These are phyloP conservation scores for Liriodendron chinense DNA, from an alignment of 164 flowering plant species.

Conservation along the genomic window DNA sequence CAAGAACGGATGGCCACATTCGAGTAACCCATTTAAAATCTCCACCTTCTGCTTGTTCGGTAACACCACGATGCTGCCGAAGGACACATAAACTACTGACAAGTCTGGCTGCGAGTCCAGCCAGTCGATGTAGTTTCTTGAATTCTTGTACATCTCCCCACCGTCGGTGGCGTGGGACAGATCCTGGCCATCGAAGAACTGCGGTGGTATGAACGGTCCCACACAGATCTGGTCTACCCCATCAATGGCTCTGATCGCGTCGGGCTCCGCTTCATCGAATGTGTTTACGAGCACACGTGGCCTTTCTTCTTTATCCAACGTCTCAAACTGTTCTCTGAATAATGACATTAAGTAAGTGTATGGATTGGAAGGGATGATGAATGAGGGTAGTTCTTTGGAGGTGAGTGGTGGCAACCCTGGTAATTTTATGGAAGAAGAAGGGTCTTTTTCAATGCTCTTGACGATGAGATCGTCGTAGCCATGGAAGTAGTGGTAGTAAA, in stretches of 20 bases:
- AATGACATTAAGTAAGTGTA: too few relatives aligned
- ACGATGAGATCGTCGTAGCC: slow-evolving; percentile 25
- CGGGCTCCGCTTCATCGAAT: slow-evolving; percentile 35
- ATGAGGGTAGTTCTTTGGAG: too few relatives aligned
- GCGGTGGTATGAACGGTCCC: slow-evolving; percentile 45
- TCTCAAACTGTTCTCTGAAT: too few relatives aligned
- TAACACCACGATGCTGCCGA: slow-evolving; percentile 7
- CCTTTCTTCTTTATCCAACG: too few relatives aligned
- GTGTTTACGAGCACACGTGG: slow-evolving; percentile 46
- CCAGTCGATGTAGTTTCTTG: slow-evolving; percentile 7
- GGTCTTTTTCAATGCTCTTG: too few relatives aligned
- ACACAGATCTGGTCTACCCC: slow-evolving; percentile 18
- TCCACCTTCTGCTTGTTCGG: slow-evolving; percentile 19
- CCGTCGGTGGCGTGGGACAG: too few relatives aligned
- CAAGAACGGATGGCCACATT: slow-evolving; percentile 19
- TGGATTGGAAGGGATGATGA: too few relatives aligned
- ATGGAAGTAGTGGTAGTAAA: slow-evolving; percentile 37
- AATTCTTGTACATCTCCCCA: not conserved
- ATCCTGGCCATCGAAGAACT: slow-evolving; percentile 19
- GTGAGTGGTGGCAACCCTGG: too few relatives aligned
- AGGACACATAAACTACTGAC: slow-evolving; percentile 15
- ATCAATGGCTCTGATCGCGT: slow-evolving; percentile 22
- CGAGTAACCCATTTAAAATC: slow-evolving; percentile 17
- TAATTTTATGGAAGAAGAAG: too few relatives aligned
- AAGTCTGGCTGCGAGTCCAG: not conserved